Base-by-base conservation (phyloP, 305 asterid genomes). In the Galium porrigens region DNA sequence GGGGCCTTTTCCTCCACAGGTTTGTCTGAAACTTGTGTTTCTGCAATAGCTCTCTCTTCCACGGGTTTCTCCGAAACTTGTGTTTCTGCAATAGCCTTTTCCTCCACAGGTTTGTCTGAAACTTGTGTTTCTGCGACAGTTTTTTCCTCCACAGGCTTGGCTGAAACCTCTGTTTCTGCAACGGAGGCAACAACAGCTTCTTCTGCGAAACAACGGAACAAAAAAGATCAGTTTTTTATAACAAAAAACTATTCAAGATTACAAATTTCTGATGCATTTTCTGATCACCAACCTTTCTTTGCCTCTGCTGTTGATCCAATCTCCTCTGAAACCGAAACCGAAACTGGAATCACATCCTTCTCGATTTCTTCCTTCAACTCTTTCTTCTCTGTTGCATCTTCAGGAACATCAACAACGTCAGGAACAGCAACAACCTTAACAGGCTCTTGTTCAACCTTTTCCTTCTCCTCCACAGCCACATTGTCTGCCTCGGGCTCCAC, bases 251-350 rank as follows among this genome's bases (percentile, higher is more conserved):
- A 1, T 30, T 32, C 49, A 33, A 15, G 32, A 12, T 7, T 8
- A 14, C 14, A 57, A 11, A 42, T 44, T 18, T 18, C 29, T 37
- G 7, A 34, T 44, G 9, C 3, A 61, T 25, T 61, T 6, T 29
- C 3, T 10, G 56, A 32, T 9, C 33, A 73, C 72, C 64, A 53
- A 83, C 86, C 94, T 64, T 62, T 70, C 72, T 72, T 77, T 3
- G 74, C 70, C 36, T 73, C 68, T 14, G 39, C 25, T n/a, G 75
- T 61, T 10, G 58, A 63, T 61, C 30, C 75, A 68, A 66, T 68
- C 59, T 57, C 70, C 65, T 70, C 76, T 15, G 22, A 66, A 62
- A 56, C 65, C 18, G 51, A 44, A 44, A 44, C 51, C 51, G 51
- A 44, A 14, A 44, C 51, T 1, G 51, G 51, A 44, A 44, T 14